Conservation (phyloP, 805 yeast genomes). For the Alloascoidea africana region DNA sequence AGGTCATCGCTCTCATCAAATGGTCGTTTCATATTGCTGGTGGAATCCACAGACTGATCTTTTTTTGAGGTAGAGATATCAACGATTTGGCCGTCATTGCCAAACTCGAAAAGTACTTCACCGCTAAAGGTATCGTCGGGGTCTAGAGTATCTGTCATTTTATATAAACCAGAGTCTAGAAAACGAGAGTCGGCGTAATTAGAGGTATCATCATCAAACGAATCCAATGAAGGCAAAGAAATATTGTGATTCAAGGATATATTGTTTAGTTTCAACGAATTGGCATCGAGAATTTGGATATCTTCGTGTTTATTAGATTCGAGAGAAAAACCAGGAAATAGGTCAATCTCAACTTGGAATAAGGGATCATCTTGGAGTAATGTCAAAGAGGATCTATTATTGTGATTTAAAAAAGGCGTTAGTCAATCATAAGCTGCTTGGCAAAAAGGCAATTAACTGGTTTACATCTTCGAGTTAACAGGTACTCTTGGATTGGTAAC, state of each 20-base stretch:
- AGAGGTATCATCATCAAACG: no score
- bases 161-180: not conserved
- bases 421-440: no score
- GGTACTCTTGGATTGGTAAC: no score
- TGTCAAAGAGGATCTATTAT: not conserved
- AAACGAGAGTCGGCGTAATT: no score
- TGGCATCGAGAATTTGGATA: not conserved
- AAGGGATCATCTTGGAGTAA: not conserved
- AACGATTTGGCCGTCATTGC: slow-evolving; percentile 1
- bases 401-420: no score
- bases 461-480: no score
- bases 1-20: not conserved
- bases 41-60: no score
- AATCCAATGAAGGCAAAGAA: not conserved
- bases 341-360: slow-evolving; percentile 1
- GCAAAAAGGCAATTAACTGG: no score
- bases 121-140: not conserved
- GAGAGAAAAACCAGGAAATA: not conserved
- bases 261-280: not conserved
- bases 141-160: not conserved
- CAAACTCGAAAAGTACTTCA: not conserved
- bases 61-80: not conserved
- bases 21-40: no score
- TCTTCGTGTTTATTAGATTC: not conserved
- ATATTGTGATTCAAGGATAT: not conserved